Percentiles rank a stretch among this genome's conserved stretches.
phyloP scores from a whole-genome alignment of 371 early-diverging fungal species.

The Rhizopus stolonifer region DNA sequence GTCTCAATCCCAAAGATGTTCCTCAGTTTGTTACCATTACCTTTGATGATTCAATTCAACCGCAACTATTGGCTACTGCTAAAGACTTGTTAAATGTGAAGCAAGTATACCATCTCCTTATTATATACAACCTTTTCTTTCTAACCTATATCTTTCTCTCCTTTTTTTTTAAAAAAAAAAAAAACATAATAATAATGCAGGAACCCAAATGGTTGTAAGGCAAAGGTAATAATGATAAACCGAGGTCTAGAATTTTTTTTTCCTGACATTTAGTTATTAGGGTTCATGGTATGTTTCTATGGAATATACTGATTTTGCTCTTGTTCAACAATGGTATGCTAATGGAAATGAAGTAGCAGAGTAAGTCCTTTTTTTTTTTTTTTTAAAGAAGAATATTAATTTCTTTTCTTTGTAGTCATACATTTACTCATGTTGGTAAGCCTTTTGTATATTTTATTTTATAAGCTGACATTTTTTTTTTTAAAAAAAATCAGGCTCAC shows the following conservation, averaged over 20 bases:
- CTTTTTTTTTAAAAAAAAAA: no score
- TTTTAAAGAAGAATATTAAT: background rate
- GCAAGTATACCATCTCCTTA: constrained; percentile 29
- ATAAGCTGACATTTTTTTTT: constrained; percentile 3
- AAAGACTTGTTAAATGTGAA: constrained; percentile 41
- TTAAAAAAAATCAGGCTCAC: constrained; percentile 18
- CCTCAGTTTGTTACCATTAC: constrained; percentile 78
- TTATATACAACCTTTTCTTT: no score
- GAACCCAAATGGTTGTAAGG: constrained; percentile 62
- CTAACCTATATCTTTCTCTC: no score
- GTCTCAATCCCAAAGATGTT: constrained; percentile 53
- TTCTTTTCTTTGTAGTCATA: constrained; percentile 3
- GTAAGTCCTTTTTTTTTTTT: constrained; percentile 29
- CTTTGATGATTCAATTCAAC: constrained; percentile 71
- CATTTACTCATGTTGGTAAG: constrained; percentile 52
- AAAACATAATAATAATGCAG: no score
- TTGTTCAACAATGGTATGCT: constrained; percentile 73
- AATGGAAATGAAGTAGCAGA: constrained; percentile 71
- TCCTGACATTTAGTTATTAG: constrained; percentile 8
- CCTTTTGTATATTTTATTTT: constrained; percentile 2
- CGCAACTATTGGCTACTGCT: constrained; percentile 39
- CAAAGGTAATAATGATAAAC: constrained; percentile 35
- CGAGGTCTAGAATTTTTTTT: background rate
- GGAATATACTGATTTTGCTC: constrained; percentile 64
- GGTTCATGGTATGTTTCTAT: constrained; percentile 72